phyloP scores from a whole-genome alignment of 2,329 filamentous ascomycete species.

The Aspergillus niger region DNA sequence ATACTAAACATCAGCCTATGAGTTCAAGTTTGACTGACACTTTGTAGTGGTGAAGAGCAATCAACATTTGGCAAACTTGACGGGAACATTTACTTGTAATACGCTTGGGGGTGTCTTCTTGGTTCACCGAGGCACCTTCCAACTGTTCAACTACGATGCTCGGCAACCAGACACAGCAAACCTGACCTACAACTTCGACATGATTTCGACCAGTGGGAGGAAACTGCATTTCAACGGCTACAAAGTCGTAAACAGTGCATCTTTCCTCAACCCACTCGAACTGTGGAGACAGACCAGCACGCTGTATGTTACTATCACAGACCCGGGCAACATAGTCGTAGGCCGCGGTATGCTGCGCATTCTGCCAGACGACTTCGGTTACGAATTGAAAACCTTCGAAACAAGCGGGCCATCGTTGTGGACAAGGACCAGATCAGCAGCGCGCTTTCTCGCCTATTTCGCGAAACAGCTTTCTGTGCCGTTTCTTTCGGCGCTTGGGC shows the following conservation, averaged over 20 bases:
- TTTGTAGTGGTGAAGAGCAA: neutral
- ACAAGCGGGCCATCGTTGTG: neutral
- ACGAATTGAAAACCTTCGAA: neutral
- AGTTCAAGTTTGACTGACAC: neutral
- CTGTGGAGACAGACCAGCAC: constrained; percentile 3
- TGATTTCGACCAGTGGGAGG: neutral
- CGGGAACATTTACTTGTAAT: constrained; percentile 3
- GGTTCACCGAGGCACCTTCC: constrained; percentile 1
- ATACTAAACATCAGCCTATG: neutral
- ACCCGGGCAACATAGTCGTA: neutral
- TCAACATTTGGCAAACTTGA: neutral
- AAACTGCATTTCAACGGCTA: constrained; percentile 5
- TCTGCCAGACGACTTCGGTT: neutral
- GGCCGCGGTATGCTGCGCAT: constrained; percentile 4
- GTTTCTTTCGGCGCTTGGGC: neutral
- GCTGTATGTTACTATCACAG: neutral
- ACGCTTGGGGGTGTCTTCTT: neutral
- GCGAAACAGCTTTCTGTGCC: neutral
- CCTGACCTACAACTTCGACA: constrained; percentile 6
- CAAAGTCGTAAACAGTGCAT: constrained; percentile 4
- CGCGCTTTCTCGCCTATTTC: constrained; percentile 1
- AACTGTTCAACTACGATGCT: constrained; percentile 4
- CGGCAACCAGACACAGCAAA: constrained; percentile 7
- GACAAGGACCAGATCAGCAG: neutral
- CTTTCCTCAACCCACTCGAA: neutral